Evolutionary conservation across 805 yeast species (phyloP).

Genomic region (Torulaspora maleeae): DNA sequence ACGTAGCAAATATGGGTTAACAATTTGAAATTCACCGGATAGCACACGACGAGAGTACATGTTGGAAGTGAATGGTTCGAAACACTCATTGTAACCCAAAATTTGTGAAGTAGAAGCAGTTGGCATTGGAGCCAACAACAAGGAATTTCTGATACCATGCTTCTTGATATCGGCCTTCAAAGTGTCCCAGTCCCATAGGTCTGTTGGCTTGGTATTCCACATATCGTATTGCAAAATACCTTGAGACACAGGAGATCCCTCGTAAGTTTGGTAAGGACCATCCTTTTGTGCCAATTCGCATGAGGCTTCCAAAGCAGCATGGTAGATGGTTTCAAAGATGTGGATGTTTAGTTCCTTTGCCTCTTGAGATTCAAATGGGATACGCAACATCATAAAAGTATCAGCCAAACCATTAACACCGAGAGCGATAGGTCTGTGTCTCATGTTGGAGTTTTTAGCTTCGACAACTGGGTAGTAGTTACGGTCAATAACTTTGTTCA

Average conservation of each 20-base stretch:
- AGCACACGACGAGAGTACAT: constrained; percentile 85
- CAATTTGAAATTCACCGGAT: constrained; percentile 92
- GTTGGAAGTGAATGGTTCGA: constrained; percentile 93
- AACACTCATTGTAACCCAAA: constrained; percentile 89
- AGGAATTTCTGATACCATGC: constrained; percentile 79
- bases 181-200: constrained; percentile 78
- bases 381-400: constrained; percentile 67
- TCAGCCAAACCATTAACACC: constrained; percentile 99
- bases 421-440: constrained; percentile 89
- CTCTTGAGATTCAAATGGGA: constrained; percentile 80
- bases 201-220: constrained; percentile 78
- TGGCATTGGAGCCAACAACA: constrained; percentile 93
- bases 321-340: constrained; percentile 93
- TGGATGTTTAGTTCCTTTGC: constrained; percentile 74
- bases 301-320: constrained; percentile 86
- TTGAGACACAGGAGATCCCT: constrained; percentile 86
- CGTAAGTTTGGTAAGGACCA: constrained; percentile 69
- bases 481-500: constrained; percentile 79
- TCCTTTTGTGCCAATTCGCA: constrained; percentile 64
- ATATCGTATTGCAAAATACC: constrained; percentile 83
- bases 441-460: constrained; percentile 70
- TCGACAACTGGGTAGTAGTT: constrained; percentile 79
- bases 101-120: constrained; percentile 97
- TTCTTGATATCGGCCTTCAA: constrained; percentile 54
- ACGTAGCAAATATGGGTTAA: constrained; percentile 76